These are phyloP conservation scores for Termitomyces sp. DNA, from an alignment of 768 basidiomycete genomes.

Conservation along the genomic window DNA sequence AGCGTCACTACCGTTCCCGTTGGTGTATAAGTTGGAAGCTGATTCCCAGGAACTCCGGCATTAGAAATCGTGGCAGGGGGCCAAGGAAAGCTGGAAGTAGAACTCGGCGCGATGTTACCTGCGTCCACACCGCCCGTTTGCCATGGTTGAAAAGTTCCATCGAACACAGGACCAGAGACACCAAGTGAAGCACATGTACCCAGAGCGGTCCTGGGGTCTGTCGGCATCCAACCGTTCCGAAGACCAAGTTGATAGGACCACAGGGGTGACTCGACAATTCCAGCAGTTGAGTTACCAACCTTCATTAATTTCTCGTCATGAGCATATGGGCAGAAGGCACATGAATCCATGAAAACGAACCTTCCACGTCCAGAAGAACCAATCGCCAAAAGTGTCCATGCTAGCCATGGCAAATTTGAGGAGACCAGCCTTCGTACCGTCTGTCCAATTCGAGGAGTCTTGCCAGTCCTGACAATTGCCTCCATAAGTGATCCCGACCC, in stretches of 20 bases:
- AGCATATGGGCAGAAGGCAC: conserved; percentile 1
- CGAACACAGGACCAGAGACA: conserved; percentile 29
- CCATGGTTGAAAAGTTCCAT: conserved; percentile 53
- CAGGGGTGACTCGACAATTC: conserved; percentile 39
- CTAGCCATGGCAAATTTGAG: conserved; percentile 52
- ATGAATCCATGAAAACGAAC: conserved; percentile 19
- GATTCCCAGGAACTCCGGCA: conserved; percentile 31
- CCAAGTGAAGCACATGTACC: conserved; percentile 62
- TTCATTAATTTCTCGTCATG: conserved; percentile 11
- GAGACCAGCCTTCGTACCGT: conserved; percentile 25
- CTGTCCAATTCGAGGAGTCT: conserved; percentile 55
- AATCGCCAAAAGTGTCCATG: conserved; percentile 32
- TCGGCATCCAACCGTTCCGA: conserved; percentile 43
- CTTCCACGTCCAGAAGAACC: conserved; percentile 54
- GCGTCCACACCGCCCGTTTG: conserved; percentile 66
- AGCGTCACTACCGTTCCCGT: conserved; percentile 62
- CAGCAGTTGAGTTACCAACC: conserved; percentile 33
- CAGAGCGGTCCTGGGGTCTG: conserved; percentile 47
- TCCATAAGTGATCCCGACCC: conserved; percentile 20
- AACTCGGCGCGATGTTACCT: conserved; percentile 44
- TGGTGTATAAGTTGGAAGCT: conserved; percentile 63
- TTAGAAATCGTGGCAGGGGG: conserved; percentile 55
- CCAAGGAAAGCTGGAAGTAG: conserved; percentile 46
- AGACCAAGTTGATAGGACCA: conserved; percentile 49
- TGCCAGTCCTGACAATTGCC: conserved; percentile 29